Conservation (phyloP, 2,329 filamentous ascomycete genomes). For the Phyllosticta ampelicida region DNA sequence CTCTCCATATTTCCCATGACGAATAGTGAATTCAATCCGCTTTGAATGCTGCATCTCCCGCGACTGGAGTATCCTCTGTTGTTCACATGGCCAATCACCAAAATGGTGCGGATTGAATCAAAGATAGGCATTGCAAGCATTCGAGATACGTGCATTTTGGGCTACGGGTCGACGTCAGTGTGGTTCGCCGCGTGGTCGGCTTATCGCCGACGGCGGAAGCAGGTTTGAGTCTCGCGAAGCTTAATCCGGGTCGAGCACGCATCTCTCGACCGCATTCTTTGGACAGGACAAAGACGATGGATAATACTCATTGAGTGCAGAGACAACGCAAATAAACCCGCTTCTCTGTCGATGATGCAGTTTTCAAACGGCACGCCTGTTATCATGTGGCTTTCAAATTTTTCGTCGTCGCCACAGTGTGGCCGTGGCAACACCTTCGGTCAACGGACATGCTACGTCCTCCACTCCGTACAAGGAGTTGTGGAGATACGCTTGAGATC, state of each 20-base stretch:
- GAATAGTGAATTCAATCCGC: too few species aligned
- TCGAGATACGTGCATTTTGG: neutral
- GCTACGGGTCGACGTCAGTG: neutral
- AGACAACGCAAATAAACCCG: neutral
- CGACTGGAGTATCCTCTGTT: too few species aligned
- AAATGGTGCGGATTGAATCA: too few species aligned
- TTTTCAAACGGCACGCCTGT: neutral
- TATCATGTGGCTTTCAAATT: neutral
- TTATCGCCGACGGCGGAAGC: neutral
- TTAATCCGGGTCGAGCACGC: neutral
- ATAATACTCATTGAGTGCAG: too few species aligned
- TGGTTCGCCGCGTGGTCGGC: neutral
- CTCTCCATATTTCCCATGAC: too few species aligned
- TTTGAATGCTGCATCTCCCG: too few species aligned
- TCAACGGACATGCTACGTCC: neutral
- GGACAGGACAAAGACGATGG: too few species aligned
- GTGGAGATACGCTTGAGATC: too few species aligned
- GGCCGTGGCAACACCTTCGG: neutral
- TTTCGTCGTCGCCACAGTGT: neutral
- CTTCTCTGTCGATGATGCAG: neutral
- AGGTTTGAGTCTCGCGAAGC: neutral
- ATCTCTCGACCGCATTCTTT: neutral
- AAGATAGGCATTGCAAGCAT: neutral
- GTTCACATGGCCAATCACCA: too few species aligned
- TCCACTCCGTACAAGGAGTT: too few species aligned